These are phyloP conservation scores for Fremontodendron californicum DNA, from an alignment of 345 rosid species.

Conservation along the genomic window DNA sequence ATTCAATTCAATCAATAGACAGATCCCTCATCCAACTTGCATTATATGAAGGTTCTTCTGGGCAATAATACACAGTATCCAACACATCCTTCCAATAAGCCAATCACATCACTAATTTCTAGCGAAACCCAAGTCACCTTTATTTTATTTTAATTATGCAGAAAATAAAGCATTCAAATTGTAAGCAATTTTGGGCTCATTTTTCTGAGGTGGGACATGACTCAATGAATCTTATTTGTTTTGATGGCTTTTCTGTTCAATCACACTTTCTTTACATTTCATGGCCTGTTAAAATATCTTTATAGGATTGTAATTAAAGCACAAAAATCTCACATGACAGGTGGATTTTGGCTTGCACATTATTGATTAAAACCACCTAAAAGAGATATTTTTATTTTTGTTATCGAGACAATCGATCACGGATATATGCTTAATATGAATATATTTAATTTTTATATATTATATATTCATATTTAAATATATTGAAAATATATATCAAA, in stretches of 20 bases:
- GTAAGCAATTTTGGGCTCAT: not conserved
- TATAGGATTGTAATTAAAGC: not conserved
- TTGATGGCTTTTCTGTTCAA: constrained; percentile 15
- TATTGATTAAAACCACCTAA: constrained; percentile 2
- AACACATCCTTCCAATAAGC: not conserved
- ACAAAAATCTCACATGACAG: not conserved
- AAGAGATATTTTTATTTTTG: not conserved
- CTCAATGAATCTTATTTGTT: constrained; percentile 27
- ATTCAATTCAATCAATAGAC: too few species aligned
- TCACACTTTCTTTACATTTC: constrained; percentile 19
- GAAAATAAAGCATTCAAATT: not conserved
- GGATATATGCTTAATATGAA: too few species aligned
- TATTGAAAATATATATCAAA: too few species aligned
- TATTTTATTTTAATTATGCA: not conserved
- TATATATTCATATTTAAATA: too few species aligned
- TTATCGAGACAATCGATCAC: too few species aligned
- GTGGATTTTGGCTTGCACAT: not conserved
- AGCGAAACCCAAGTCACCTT: not conserved
- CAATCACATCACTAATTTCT: constrained; percentile 20
- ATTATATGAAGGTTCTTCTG: not conserved
- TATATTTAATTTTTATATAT: too few species aligned
- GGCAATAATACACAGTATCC: not conserved
- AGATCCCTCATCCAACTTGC: not conserved
- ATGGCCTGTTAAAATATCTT: constrained; percentile 14
- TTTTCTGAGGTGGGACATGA: constrained; percentile 20